A percentile compares a stretch with the other conserved stretches of the same genome.
Conservation (phyloP, 1,284 basidiomycete species). For the Naganishia cerealis region DNA sequence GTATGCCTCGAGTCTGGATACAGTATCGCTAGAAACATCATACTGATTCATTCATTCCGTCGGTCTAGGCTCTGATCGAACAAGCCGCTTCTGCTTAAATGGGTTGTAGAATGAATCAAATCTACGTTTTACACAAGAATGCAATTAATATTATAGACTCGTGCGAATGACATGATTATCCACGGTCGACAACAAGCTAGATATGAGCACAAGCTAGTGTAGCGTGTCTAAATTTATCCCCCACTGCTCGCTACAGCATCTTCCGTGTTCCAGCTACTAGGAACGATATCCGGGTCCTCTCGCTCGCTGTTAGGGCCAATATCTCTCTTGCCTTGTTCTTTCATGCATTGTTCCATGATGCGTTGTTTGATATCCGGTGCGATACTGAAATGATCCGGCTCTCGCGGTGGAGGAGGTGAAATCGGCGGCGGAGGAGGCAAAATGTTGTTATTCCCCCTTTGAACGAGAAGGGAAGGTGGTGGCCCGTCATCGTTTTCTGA, state of each 20-base stretch:
- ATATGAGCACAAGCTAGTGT: neutral
- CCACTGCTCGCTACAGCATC: constrained; percentile 15
- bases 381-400: neutral
- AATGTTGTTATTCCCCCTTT: neutral
- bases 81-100: constrained; percentile 20
- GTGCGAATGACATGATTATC: too few species aligned
- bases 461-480: neutral
- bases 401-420: neutral
- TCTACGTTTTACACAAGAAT: neutral
- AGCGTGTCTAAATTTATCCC: neutral
- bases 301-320: constrained; percentile 12
- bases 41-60: neutral
- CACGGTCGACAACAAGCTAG: too few species aligned
- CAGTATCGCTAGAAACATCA: neutral
- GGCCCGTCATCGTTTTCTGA: neutral
- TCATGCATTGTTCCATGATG: neutral
- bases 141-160: neutral
- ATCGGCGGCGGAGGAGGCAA: neutral
- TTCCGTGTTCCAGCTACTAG: constrained; percentile 22
- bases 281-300: constrained; percentile 8
- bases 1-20: constrained; percentile 47
- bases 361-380: neutral
- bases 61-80: constrained; percentile 20
- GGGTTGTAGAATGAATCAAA: constrained; percentile 11
- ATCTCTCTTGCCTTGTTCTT: neutral